Evolutionary conservation across 352 stramenopile genomes (phyloP), one percentile per base, ranked within the genome.

Genomic region (Pythium vanterpoolii): DNA sequence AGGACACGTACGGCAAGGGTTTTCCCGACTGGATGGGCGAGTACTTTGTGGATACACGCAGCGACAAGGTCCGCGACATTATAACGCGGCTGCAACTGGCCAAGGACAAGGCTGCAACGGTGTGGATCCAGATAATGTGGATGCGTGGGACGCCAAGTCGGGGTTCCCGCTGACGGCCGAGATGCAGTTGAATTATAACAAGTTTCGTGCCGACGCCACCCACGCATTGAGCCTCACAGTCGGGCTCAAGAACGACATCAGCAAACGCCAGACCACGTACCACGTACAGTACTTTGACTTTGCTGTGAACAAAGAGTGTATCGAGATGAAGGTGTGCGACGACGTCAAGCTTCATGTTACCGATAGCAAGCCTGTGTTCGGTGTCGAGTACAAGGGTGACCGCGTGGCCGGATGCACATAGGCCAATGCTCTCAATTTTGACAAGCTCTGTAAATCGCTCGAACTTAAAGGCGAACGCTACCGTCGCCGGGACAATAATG

Each of bases 101-200:
- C 14, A 62, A 72, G 60, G 52, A 53, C 49, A 86, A 83, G 44
- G 76, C 13, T 89, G 76, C 59, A 71, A 87, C 56, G 73, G 60
- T 21, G 73, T 89, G 19, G 74, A 86, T 42, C 66, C 73, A 5
- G 78, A 86, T 62, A 83, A 87, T 40, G 71, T 86, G 11, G 74
- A 85, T 50, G 74, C 73, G 26, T 66, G 55, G 19, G 67, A 69
- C 49, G 65, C 72, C 23, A 39, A 76, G 51, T 65, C 66, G 11
- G 69, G 69, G 1, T 66, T 77, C 50, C 42, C 47, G 16, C 61
- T 79, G 18, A 81, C 73, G 18, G 60, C 62, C 6, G 60, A 43
- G n/a, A 72, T 71, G 48, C 63, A 77, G 34, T 39, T 57, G 23
- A 26, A 57, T 11, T 57, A 24, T n/a, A 57, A 80, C 57, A 57